Conservation (phyloP, 768 basidiomycete genomes). For the Lactarius sp. region DNA sequence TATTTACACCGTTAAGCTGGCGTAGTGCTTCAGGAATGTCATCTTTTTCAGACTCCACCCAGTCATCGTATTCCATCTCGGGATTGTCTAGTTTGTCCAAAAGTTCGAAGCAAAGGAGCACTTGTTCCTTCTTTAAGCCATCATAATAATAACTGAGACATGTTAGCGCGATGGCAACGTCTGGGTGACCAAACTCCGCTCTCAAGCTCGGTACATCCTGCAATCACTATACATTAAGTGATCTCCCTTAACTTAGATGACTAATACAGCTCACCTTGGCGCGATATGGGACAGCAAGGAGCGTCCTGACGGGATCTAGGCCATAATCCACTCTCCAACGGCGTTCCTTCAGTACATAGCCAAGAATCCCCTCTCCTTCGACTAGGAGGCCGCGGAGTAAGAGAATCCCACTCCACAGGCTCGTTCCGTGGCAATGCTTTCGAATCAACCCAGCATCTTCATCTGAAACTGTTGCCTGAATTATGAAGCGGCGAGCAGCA, state of each 20-base stretch:
- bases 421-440: background rate
- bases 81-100: constrained; percentile 42
- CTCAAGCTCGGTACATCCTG: constrained; percentile 43
- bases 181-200: too few relatives aligned
- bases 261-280: constrained; percentile 32
- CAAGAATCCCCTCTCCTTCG: constrained; percentile 34
- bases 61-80: constrained; percentile 37
- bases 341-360: constrained; percentile 35
- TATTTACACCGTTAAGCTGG: constrained; percentile 23
- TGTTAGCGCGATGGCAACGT: too few relatives aligned
- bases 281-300: constrained; percentile 50
- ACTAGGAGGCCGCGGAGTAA: constrained; percentile 28
- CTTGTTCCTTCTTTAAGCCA: constrained; percentile 37
- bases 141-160: too few relatives aligned
- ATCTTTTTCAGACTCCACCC: constrained; percentile 31
- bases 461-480: background rate
- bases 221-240: background rate
- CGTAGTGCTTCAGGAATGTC: constrained; percentile 33
- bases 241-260: too few relatives aligned
- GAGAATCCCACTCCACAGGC: constrained; percentile 37
- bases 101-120: constrained; percentile 36
- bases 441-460: background rate
- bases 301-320: constrained; percentile 38
- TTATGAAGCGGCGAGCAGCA: constrained; percentile 10
- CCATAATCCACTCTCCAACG: constrained; percentile 54